Conservation (phyloP, 2,329 filamentous ascomycete genomes). For the Chaetomium strumarium region DNA sequence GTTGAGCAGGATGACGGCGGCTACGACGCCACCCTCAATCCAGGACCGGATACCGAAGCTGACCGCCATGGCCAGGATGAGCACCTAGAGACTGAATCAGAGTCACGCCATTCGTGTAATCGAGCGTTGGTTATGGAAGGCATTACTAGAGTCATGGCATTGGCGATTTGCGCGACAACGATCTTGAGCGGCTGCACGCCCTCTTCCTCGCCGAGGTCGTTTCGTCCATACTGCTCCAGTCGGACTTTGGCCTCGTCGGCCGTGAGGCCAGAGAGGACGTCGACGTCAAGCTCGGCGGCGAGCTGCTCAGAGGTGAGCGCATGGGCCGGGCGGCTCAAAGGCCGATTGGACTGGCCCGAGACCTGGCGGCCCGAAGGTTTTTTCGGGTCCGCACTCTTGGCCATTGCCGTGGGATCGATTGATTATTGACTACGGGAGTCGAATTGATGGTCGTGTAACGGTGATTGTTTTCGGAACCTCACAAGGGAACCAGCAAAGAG, state of each 20-base stretch:
- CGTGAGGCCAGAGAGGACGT: slow-evolving; percentile 61
- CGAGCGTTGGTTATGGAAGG: slow-evolving; percentile 20
- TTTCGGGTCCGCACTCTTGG: slow-evolving; percentile 23
- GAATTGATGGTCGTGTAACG: background rate
- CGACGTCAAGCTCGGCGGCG: slow-evolving; percentile 54
- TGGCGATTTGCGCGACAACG: slow-evolving; percentile 64
- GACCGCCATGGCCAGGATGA: slow-evolving; percentile 67
- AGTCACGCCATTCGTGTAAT: background rate
- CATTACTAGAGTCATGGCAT: slow-evolving; percentile 67
- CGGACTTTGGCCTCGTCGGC: slow-evolving; percentile 53
- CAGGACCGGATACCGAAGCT: slow-evolving; percentile 61
- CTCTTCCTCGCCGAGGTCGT: slow-evolving; percentile 66
- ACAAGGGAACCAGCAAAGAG: too few species aligned
- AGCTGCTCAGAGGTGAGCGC: slow-evolving; percentile 56
- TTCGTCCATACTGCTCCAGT: slow-evolving; percentile 55
- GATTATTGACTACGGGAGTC: background rate
- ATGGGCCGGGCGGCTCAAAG: slow-evolving; percentile 58
- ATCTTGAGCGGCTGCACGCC: slow-evolving; percentile 67
- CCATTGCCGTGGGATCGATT: slow-evolving; percentile 11
- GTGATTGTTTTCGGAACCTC: too few species aligned
- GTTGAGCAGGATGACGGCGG: slow-evolving; percentile 62
- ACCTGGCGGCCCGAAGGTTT: slow-evolving; percentile 26
- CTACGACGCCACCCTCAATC: slow-evolving; percentile 62
- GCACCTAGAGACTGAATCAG: slow-evolving; percentile 41
- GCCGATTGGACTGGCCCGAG: slow-evolving; percentile 41